A percentile compares a stretch with the other conserved stretches of the same genome.
Evolutionary conservation across 2,329 filamentous ascomycete genomes (phyloP).

Genomic region (Arthrobotrys pseudoclavata): DNA sequence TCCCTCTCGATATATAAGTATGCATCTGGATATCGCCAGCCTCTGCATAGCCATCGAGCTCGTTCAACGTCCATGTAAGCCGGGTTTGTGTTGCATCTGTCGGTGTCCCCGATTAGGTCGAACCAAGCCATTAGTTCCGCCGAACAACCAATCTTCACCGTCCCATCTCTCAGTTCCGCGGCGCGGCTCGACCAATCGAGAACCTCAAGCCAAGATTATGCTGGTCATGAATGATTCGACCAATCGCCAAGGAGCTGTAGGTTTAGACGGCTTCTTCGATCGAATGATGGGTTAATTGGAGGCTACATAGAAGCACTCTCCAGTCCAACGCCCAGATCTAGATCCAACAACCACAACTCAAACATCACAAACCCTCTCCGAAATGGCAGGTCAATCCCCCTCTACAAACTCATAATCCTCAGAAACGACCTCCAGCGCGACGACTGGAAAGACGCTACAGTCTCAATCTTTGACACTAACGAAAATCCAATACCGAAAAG

Average conservation of each 20-base stretch:
- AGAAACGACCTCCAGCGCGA: conserved; percentile 24
- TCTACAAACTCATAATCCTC: conserved; percentile 41
- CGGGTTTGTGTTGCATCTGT: conserved; percentile 1
- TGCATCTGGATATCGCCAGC: neutral
- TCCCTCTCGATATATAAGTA: neutral
- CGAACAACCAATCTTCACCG: neutral
- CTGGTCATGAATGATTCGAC: neutral
- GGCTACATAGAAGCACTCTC: neutral
- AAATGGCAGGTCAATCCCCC: conserved; percentile 17
- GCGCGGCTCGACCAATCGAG: neutral
- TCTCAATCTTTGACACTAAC: conserved; percentile 31
- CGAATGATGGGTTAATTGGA: too few relatives aligned
- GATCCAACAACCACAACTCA: neutral
- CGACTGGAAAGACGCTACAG: conserved; percentile 21
- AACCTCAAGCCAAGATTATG: neutral
- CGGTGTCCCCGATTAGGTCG: neutral
- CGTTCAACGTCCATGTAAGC: neutral
- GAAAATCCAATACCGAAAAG: conserved; percentile 14
- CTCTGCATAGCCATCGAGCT: neutral
- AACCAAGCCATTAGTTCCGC: neutral
- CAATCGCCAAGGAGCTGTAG: conserved; percentile 5
- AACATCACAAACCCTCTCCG: neutral
- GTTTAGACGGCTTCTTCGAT: neutral
- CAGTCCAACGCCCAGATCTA: conserved; percentile 10
- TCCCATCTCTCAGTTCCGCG: neutral